Evolutionary conservation across 768 basidiomycete genomes (phyloP).

Genomic region (Dacryopinax primogenitus): DNA sequence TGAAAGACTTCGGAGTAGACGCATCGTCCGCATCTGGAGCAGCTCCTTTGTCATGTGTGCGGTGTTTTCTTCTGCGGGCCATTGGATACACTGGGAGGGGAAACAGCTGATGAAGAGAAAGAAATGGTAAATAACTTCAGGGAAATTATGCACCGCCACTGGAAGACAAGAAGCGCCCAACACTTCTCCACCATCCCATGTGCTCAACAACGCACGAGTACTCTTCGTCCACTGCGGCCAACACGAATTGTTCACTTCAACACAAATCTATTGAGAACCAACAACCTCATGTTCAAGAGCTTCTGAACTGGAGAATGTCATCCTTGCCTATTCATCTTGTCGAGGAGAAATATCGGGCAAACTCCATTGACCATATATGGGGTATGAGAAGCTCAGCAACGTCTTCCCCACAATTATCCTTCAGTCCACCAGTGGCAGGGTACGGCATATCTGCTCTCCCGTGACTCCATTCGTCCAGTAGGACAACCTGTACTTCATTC

Average conservation of each 20-base stretch:
- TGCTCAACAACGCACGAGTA: too few relatives aligned
- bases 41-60: conserved; percentile 63
- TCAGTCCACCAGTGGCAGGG: not conserved
- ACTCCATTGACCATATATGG: not conserved
- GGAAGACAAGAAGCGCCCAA: not conserved
- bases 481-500: not conserved
- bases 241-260: too few relatives aligned
- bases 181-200: too few relatives aligned
- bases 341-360: not conserved
- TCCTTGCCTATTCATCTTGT: not conserved
- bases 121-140: not conserved
- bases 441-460: not conserved
- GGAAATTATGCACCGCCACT: conserved; percentile 2
- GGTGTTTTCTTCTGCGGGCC: conserved; percentile 64
- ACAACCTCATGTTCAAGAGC: too few relatives aligned
- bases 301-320: too few relatives aligned
- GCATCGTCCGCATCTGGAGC: conserved; percentile 27
- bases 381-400: not conserved
- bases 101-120: not conserved
- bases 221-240: not conserved
- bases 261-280: too few relatives aligned
- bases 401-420: not conserved
- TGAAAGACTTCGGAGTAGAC: conserved; percentile 73
- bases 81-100: conserved; percentile 29
- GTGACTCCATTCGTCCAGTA: not conserved